Base-by-base conservation (phyloP, 148 eudicot genomes). In the Chenopodium formosanum region DNA sequence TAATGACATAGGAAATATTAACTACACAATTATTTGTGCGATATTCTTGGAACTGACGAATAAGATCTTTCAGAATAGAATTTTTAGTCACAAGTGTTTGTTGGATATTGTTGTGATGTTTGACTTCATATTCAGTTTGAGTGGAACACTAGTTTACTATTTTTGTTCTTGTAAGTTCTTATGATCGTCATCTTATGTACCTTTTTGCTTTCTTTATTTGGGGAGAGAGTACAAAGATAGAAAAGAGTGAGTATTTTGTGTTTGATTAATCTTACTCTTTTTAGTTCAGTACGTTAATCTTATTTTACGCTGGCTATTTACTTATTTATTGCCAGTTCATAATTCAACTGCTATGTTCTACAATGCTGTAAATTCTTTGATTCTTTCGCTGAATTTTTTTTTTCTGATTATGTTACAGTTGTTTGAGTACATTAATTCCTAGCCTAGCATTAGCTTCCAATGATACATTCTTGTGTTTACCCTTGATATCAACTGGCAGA, bases 401-500 rank as follows among this genome's bases (percentile, higher is more conserved):
- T 17, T 17, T 22, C 5, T 71, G 50, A 16, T 22, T 34, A 50
- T 29, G 0, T 62, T 62, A 1, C 66, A 62, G n/a, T 62, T 23
- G 66, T 62, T 20, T 25, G 70, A 25, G 11, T 25, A 67, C 29
- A 11, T 27, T 67, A n/a, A 62, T 27, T 67, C 12, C 29, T 50
- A 29, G 37, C 19, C 37, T 67, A 27, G 14, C 16, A 67, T 62
- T 67, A 67, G 17, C 34, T 66, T 14, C 53, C 22, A 56, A 70
- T 79, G 64, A 25, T 70, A 10, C 70, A 11, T 52, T 74, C 22
- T 68, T 31, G 78, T 85, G 72, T 62, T 79, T 20, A 50, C 81
- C 9, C n/a, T 70, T 65, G 14, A 53, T 82, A 52, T 65, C 31
- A n/a, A 44, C 69, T 73, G 82, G 88, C 92, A 97, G 99, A 91